phyloP scores from a whole-genome alignment of 257 asterid genomes.

The Gentiana straminea region DNA sequence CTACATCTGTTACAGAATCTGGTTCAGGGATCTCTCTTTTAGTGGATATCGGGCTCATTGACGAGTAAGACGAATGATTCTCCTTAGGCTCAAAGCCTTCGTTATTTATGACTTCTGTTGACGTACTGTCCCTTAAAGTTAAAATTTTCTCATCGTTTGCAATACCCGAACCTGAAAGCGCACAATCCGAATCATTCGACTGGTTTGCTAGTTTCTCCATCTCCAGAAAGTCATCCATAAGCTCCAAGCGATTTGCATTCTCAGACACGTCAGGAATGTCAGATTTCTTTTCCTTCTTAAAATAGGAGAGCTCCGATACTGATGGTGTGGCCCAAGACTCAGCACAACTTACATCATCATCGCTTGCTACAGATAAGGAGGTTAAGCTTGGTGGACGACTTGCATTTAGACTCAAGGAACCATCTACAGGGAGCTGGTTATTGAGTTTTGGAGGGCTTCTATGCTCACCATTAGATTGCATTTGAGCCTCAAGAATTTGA shows the following conservation, averaged over 20 bases:
- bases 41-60: constrained; percentile 15
- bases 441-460: constrained; percentile 33
- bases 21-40: constrained; percentile 16
- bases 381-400: constrained; percentile 51
- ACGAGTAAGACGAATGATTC: constrained; percentile 15
- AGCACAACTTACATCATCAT: constrained; percentile 57
- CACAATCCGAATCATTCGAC: constrained; percentile 39
- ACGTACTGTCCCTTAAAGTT: constrained; percentile 20
- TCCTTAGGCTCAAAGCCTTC: constrained; percentile 20
- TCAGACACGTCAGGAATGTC: constrained; percentile 58
- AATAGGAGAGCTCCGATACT: constrained; percentile 47
- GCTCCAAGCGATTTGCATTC: constrained; percentile 49
- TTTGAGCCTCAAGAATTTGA: constrained; percentile 61
- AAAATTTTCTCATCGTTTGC: constrained; percentile 27
- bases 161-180: constrained; percentile 22
- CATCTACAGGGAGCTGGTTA: constrained; percentile 25
- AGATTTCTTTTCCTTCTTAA: constrained; percentile 54
- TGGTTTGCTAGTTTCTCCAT: constrained; percentile 88
- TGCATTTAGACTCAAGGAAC: constrained; percentile 28
- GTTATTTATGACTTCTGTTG: constrained; percentile 18
- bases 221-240: constrained; percentile 97
- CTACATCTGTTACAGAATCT: constrained; percentile 26
- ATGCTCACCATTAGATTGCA: constrained; percentile 46
- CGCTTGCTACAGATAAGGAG: constrained; percentile 73
- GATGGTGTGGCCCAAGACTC: constrained; percentile 66